Evolutionary conservation across 768 basidiomycete species (phyloP).

Genomic region (Pholiota molesta): DNA sequence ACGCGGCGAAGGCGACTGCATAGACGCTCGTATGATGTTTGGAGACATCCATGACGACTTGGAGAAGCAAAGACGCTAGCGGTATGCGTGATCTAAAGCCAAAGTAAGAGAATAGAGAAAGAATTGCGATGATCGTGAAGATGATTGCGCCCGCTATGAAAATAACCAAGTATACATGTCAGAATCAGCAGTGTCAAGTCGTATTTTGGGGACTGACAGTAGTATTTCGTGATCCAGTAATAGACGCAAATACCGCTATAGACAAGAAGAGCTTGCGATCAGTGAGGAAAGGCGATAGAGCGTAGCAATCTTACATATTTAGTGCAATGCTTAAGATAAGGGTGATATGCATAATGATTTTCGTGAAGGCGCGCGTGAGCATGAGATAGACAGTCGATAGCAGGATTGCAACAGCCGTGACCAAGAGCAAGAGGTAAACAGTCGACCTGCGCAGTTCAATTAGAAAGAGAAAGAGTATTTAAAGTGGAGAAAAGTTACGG

Average conservation of each 20-base stretch:
- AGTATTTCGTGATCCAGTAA: slow-evolving; percentile 73
- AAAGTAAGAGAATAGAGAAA: slow-evolving; percentile 77
- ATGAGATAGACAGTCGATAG: slow-evolving; percentile 70
- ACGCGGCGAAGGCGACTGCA: slow-evolving; percentile 69
- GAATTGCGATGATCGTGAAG: slow-evolving; percentile 77
- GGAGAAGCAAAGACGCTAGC: slow-evolving; percentile 74
- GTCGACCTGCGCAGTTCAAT: slow-evolving; percentile 52
- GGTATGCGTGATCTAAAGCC: slow-evolving; percentile 77
- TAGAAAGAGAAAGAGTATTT: neutral
- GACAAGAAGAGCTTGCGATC: neutral
- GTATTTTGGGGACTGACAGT: slow-evolving; percentile 47
- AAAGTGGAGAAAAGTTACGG: neutral
- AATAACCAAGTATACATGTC: neutral
- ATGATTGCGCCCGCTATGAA: slow-evolving; percentile 76
- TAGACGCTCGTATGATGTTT: slow-evolving; percentile 85
- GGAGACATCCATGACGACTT: slow-evolving; percentile 83
- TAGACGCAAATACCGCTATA: slow-evolving; percentile 72
- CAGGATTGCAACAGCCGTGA: slow-evolving; percentile 67
- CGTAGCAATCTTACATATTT: slow-evolving; percentile 56
- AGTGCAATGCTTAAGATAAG: slow-evolving; percentile 62
- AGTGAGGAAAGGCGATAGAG: neutral
- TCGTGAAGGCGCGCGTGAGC: slow-evolving; percentile 73
- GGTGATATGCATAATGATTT: slow-evolving; percentile 76
- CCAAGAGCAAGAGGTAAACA: slow-evolving; percentile 74
- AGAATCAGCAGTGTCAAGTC: neutral